phyloP scores from a whole-genome alignment of 345 rosid species.

The Camelina hispida region DNA sequence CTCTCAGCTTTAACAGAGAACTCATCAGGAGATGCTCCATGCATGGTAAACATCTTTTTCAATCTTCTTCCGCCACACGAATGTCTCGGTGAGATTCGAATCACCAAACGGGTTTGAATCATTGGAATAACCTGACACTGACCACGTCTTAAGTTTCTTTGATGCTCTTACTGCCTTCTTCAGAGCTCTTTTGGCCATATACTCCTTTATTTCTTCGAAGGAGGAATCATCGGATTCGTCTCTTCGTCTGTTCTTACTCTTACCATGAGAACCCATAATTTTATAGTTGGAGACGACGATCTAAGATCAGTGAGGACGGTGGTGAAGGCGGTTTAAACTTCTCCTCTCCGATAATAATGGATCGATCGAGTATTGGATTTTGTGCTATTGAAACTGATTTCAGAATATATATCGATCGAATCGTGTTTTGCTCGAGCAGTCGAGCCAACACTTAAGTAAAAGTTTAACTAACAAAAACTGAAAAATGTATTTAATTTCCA shows the following conservation, averaged over 20 bases:
- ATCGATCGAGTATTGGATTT: neutral
- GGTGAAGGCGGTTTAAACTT: neutral
- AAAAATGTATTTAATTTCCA: too few species aligned
- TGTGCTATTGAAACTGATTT: neutral
- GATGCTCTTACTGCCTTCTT: conserved; percentile 77
- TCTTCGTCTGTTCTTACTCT: conserved; percentile 40
- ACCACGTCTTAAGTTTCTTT: conserved; percentile 71
- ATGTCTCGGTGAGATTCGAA: conserved; percentile 77
- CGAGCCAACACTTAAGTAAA: too few species aligned
- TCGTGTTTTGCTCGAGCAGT: neutral
- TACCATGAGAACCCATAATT: conserved; percentile 38
- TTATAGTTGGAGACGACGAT: conserved; percentile 1
- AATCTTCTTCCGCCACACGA: conserved; percentile 90
- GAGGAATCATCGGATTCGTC: conserved; percentile 34
- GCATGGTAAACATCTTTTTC: conserved; percentile 78
- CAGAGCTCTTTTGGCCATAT: conserved; percentile 77
- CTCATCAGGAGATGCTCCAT: conserved; percentile 64
- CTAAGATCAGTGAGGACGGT: neutral
- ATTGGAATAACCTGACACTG: conserved; percentile 83
- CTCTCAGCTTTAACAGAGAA: conserved; percentile 84
- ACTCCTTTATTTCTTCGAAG: conserved; percentile 68
- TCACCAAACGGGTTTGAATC: conserved; percentile 95
- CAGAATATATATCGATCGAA: neutral
- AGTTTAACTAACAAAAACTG: too few species aligned
- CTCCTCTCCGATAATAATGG: neutral